Evolutionary conservation across 176 grass and related monocot genomes (phyloP).

Genomic region (Raddia guianensis): DNA sequence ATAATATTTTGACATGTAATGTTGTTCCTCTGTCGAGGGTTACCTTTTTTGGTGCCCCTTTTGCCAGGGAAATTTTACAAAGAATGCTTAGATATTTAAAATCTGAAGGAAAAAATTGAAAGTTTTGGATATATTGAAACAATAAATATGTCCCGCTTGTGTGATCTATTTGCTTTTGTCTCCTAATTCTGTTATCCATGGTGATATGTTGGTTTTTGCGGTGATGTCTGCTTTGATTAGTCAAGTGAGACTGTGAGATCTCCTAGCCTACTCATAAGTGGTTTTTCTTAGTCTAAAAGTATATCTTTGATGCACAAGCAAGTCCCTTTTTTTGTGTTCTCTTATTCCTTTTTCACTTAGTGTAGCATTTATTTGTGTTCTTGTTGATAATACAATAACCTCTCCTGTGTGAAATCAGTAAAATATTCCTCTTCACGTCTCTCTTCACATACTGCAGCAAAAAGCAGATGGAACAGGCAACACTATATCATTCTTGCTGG

Average conservation of each 20-base stretch:
- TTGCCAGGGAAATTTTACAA: slow-evolving; percentile 14
- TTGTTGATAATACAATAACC: slow-evolving; percentile 33
- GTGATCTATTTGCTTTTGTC: neutral
- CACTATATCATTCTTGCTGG: slow-evolving; percentile 57
- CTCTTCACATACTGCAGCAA: slow-evolving; percentile 58
- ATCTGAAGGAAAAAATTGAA: neutral
- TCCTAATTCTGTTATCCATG: neutral
- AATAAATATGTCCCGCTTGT: neutral
- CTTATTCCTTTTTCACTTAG: neutral
- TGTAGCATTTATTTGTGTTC: slow-evolving; percentile 7
- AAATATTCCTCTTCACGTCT: slow-evolving; percentile 31
- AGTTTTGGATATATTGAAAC: neutral
- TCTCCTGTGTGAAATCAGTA: slow-evolving; percentile 8
- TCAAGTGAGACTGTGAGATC: neutral
- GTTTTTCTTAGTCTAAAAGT: neutral
- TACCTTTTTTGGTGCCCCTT: neutral
- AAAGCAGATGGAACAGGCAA: slow-evolving; percentile 75
- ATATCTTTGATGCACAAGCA: slow-evolving; percentile 12
- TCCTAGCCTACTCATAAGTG: neutral
- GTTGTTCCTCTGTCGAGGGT: neutral
- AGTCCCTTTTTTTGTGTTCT: neutral
- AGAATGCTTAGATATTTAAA: neutral
- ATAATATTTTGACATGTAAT: slow-evolving; percentile 26
- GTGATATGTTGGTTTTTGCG: neutral
- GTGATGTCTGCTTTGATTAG: neutral